These are phyloP conservation scores for Malassezia furfur DNA, from an alignment of 1,284 basidiomycete species.

Conservation along the genomic window DNA sequence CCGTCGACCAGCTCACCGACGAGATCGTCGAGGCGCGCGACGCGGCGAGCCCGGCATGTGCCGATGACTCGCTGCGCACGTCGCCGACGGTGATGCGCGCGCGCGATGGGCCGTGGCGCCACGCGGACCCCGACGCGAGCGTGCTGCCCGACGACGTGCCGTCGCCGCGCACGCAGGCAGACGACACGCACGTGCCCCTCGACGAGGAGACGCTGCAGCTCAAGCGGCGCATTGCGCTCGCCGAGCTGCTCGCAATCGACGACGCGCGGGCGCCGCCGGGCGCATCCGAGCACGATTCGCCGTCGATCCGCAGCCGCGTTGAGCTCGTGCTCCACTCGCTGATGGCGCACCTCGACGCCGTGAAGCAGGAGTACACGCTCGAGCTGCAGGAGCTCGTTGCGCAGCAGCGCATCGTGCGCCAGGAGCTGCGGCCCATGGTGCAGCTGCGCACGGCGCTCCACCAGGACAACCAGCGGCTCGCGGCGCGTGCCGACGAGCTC, in stretches of 20 bases:
- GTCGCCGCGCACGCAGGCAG: no score
- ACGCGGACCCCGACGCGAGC: background rate
- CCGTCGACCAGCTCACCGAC: background rate
- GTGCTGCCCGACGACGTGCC: background rate
- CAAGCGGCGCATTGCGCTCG: conserved; percentile 8
- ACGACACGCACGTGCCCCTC: background rate
- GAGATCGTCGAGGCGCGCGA: background rate
- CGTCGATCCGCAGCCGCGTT: conserved; percentile 1
- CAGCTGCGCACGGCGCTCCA: conserved; percentile 9
- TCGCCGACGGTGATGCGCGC: background rate
- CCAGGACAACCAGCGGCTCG: conserved; percentile 9
- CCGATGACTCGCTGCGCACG: background rate
- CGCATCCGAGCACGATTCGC: background rate
- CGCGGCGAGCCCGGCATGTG: background rate
- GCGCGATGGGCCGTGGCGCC: background rate
- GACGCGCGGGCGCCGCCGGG: background rate
- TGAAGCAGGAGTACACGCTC: conserved; percentile 7
- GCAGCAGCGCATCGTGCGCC: conserved; percentile 5
- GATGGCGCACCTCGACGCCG: conserved; percentile 10
- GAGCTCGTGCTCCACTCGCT: conserved; percentile 8
- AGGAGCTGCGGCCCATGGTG: conserved; percentile 10
- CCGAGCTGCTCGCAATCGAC: conserved; percentile 11
- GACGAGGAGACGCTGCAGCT: conserved; percentile 2
- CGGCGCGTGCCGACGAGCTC: conserved; percentile 4
- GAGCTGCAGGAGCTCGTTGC: conserved; percentile 6